Conservation (phyloP, 2,329 filamentous ascomycete species). For the Ophiobolus disseminans region DNA sequence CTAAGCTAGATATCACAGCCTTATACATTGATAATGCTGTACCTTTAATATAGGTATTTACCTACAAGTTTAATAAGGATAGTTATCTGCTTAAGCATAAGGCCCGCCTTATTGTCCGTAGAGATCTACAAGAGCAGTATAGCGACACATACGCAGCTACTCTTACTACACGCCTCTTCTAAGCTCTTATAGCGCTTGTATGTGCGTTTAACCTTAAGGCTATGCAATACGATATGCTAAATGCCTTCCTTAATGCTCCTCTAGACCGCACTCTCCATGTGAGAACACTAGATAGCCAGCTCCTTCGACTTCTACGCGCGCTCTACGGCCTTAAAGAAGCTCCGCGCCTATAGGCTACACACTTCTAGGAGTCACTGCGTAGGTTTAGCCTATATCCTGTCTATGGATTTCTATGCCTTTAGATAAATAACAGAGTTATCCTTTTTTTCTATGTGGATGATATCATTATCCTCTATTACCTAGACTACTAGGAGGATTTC, state of each 20-base stretch:
- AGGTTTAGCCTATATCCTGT: constrained; percentile 1
- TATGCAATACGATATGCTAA: constrained; percentile 3
- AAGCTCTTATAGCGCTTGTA: not conserved
- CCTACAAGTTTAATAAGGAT: no score
- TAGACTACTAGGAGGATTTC: not conserved
- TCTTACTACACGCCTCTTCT: no score
- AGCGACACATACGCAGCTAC: constrained; percentile 2
- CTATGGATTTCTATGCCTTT: constrained; percentile 3
- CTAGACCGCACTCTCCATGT: constrained; percentile 1
- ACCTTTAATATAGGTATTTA: no score
- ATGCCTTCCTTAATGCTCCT: constrained; percentile 3
- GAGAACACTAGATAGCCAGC: not conserved
- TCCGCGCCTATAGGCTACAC: not conserved
- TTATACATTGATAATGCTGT: not conserved
- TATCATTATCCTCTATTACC: not conserved
- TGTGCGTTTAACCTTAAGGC: no score
- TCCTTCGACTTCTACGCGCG: constrained; percentile 3
- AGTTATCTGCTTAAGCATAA: no score
- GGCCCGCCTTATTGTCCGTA: not conserved
- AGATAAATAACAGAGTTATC: constrained; percentile 1
- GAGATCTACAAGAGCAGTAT: constrained; percentile 1
- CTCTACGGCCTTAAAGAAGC: constrained; percentile 4
- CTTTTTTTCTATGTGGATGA: no score
- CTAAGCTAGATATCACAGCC: constrained; percentile 1
- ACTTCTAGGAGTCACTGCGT: not conserved